Base-by-base conservation (phyloP, 2,329 filamentous ascomycete genomes). In the Cryphonectria radicalis region DNA sequence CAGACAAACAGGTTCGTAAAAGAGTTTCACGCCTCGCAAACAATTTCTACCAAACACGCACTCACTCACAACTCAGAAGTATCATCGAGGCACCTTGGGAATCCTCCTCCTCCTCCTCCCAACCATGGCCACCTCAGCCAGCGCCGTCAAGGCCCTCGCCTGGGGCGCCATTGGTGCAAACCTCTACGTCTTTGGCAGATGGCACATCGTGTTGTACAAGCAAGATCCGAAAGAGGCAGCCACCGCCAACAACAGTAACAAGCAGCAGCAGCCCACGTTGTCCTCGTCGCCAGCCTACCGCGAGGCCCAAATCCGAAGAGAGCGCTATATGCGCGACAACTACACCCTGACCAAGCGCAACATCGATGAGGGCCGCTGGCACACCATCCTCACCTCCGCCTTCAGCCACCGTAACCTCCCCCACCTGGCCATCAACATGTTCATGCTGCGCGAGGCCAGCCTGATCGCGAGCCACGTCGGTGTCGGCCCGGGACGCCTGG, bases 391-490 rank as follows among this genome's bases (percentile, higher is more conserved):
- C 53, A 75, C 76, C 13, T 66, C 68, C 28, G 73, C 75, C 40
- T 69, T 76, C 66, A 76, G 75, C 71, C 76, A 77, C 67, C 3
- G n/a, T 19, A 63, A 70, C 66, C 11, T 73, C 0, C 4, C 32
- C 4, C 76, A 77, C 70, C 70, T 77, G 32, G 22, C 62, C 55
- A 63, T 75, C 70, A 77, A 77, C 74, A 76, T 77, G 76, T 68
- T 76, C 40, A 73, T 73, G 55, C 42, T 76, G 72, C 66, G 53
- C 32, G 46, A 62, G 25, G 53, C 70, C 55, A 62, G 71, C 60
- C 65, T 63, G 35, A 73, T 70, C 42, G 71, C 71, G 10, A 64
- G 64, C 7, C 63, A 69, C 22, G 55, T 71, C 50, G 75, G 76
- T 17, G 42, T 77, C 4, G 69, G 73, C 35, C 66, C 72, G 19